phyloP scores from a whole-genome alignment of 352 stramenopile species.

The Globisporangium echinulatum region DNA sequence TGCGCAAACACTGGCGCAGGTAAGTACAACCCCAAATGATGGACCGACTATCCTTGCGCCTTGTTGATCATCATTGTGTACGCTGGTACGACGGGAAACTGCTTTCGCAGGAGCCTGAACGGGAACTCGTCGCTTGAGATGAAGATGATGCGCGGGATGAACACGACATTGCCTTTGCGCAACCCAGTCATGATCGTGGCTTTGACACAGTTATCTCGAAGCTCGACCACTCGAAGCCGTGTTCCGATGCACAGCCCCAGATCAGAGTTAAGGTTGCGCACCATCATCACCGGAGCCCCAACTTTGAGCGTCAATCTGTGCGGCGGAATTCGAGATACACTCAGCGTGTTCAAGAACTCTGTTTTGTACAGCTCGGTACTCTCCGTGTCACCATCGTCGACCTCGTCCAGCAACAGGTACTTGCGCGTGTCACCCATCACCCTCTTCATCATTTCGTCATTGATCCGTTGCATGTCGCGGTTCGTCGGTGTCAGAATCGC shows the following conservation, averaged over 20 bases:
- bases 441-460: conserved; percentile 87
- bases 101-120: background rate
- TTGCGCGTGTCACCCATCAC: conserved; percentile 31
- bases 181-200: conserved; percentile 1
- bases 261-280: conserved; percentile 13
- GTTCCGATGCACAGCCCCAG: conserved; percentile 11
- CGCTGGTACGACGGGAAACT: conserved; percentile 10
- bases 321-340: no score
- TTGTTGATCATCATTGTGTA: conserved; percentile 19
- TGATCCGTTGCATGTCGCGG: conserved; percentile 66
- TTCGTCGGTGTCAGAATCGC: conserved; percentile 75
- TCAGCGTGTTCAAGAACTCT: conserved; percentile 80
- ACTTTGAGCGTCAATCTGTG: background rate
- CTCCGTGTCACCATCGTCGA: conserved; percentile 82
- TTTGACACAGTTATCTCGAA: conserved; percentile 11
- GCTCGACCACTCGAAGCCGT: conserved; percentile 1
- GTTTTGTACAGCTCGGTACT: conserved; percentile 80
- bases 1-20: conserved; percentile 12
- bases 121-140: background rate
- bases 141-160: background rate
- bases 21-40: conserved; percentile 15
- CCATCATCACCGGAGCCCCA: conserved; percentile 10
- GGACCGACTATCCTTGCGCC: conserved; percentile 6
- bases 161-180: background rate
- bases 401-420: conserved; percentile 5